Conservation (phyloP, 768 basidiomycete species). For the Leccinum subgranulosum region DNA sequence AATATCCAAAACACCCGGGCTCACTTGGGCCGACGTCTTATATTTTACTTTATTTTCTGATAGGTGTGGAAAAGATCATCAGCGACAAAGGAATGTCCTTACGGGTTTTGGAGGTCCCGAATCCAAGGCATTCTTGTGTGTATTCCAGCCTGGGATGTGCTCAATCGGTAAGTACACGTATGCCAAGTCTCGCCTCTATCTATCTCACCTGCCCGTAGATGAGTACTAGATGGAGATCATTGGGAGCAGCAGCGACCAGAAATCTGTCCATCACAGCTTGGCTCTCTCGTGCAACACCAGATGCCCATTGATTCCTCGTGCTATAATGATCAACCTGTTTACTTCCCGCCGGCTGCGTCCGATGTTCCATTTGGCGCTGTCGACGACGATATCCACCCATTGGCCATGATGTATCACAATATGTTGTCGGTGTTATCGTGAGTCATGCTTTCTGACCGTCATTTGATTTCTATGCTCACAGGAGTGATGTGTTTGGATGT, state of each 20-base stretch:
- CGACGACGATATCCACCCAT: constrained; percentile 6
- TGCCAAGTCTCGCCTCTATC: neutral
- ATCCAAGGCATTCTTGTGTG: constrained; percentile 45
- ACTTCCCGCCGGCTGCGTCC: constrained; percentile 37
- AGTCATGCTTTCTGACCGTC: constrained; percentile 1
- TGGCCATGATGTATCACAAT: constrained; percentile 9
- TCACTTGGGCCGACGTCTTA: constrained; percentile 38
- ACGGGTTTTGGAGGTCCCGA: constrained; percentile 53
- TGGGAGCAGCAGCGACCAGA: neutral
- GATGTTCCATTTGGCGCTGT: constrained; percentile 42
- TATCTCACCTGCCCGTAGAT: neutral
- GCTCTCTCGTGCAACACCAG: neutral
- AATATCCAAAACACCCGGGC: constrained; percentile 37
- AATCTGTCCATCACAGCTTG: neutral
- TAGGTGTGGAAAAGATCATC: constrained; percentile 41
- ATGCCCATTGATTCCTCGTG: constrained; percentile 19
- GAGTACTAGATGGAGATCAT: neutral
- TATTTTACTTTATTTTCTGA: neutral
- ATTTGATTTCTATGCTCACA: constrained; percentile 7
- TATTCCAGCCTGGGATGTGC: constrained; percentile 44
- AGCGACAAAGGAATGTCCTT: constrained; percentile 51
- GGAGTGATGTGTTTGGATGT: constrained; percentile 11
- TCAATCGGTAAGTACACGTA: constrained; percentile 15
- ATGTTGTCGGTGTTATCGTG: constrained; percentile 7
- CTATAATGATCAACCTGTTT: neutral